Conservation (phyloP, 306 rosid genomes). For the Datisca glomerata region DNA sequence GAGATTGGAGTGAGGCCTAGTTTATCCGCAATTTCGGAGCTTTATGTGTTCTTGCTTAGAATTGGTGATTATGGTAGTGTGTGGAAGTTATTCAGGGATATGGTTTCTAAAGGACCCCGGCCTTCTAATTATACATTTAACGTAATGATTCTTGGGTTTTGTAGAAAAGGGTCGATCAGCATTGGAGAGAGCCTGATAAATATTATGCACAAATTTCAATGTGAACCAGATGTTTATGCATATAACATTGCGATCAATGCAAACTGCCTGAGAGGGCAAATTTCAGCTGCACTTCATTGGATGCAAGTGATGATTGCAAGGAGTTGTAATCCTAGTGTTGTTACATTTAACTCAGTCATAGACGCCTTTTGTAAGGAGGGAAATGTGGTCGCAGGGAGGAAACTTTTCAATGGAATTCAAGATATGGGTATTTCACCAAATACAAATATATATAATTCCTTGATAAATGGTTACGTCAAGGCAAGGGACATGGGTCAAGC, state of each 20-base stretch:
- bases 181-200: constrained; percentile 50
- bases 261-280: constrained; percentile 36
- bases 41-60: constrained; percentile 41
- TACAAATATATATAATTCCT: constrained; percentile 32
- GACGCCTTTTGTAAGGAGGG: constrained; percentile 73
- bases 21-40: constrained; percentile 25
- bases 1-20: constrained; percentile 35
- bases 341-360: constrained; percentile 31
- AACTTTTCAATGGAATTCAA: constrained; percentile 34
- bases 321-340: constrained; percentile 40
- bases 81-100: constrained; percentile 52
- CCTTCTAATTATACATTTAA: constrained; percentile 31
- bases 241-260: constrained; percentile 48
- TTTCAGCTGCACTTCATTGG: constrained; percentile 34
- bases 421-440: constrained; percentile 27
- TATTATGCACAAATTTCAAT: constrained; percentile 44
- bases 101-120: constrained; percentile 36
- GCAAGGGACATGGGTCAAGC: constrained; percentile 62
- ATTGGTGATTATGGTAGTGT: constrained; percentile 62
- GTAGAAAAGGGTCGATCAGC: constrained; percentile 33
- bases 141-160: constrained; percentile 44
- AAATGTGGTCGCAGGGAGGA: constrained; percentile 41
- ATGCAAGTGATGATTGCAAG: constrained; percentile 33
- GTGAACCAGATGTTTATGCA: constrained; percentile 35
- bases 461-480: constrained; percentile 70